These are phyloP conservation scores for Alternaria sp. DNA, from an alignment of 2,329 filamentous ascomycete species.

Conservation along the genomic window DNA sequence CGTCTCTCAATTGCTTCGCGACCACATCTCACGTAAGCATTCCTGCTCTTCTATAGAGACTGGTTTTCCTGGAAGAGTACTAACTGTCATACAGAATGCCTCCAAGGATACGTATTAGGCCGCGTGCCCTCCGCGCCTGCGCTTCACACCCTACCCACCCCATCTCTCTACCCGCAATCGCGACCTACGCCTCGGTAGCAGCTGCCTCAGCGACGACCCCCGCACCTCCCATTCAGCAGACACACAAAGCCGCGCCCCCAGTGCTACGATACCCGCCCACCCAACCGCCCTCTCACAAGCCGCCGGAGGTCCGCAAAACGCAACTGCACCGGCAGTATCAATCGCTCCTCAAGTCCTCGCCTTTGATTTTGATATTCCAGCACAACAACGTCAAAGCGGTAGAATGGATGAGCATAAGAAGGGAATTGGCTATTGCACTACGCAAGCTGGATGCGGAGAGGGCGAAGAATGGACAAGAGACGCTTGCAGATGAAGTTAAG, in stretches of 20 bases:
- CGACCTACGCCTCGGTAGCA: constrained; percentile 60
- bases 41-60: background rate
- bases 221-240: constrained; percentile 61
- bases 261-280: constrained; percentile 65
- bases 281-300: constrained; percentile 88
- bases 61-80: background rate
- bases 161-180: constrained; percentile 42
- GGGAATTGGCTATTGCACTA: constrained; percentile 70
- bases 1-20: constrained; percentile 34
- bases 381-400: constrained; percentile 78
- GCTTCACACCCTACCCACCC: constrained; percentile 30
- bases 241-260: constrained; percentile 53
- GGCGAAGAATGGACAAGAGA: constrained; percentile 63
- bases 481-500: constrained; percentile 70
- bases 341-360: constrained; percentile 83
- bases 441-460: constrained; percentile 73
- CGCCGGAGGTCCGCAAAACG: constrained; percentile 85
- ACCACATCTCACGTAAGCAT: constrained; percentile 39
- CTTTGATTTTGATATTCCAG: constrained; percentile 85
- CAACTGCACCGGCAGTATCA: constrained; percentile 89
- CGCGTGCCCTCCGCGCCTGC: constrained; percentile 40
- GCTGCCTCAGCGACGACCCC: constrained; percentile 61
- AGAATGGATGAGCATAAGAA: constrained; percentile 76
- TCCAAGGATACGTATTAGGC: constrained; percentile 48
- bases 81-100: constrained; percentile 42